phyloP scores from a whole-genome alignment of 192 early-diverging fungal species.

The Kickxella alabastrina region DNA sequence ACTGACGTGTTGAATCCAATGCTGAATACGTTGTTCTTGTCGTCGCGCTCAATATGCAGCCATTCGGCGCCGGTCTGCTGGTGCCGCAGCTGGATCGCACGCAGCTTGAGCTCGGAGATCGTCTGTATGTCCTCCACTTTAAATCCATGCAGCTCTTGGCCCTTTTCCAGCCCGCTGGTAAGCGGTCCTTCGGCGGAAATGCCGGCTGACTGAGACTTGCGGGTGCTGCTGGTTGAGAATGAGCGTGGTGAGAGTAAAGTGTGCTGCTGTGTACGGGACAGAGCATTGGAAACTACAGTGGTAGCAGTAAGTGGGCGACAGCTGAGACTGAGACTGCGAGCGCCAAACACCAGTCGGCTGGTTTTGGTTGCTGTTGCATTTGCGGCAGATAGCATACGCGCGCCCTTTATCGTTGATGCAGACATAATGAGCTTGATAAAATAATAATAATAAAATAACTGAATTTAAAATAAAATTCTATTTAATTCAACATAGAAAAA shows the following conservation, averaged over 20 bases:
- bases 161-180: constrained; percentile 3
- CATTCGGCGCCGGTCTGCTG: constrained; percentile 77
- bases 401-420: constrained; percentile 13
- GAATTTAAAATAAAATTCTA: too few relatives aligned
- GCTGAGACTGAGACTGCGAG: too few relatives aligned
- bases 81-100: constrained; percentile 72
- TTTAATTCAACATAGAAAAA: too few relatives aligned
- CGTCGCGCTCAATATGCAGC: constrained; percentile 81
- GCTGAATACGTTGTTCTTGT: constrained; percentile 92
- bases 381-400: constrained; percentile 20
- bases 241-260: not conserved
- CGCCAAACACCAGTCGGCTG: too few relatives aligned
- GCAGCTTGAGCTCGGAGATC: constrained; percentile 75
- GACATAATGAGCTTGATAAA: too few relatives aligned
- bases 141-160: constrained; percentile 40
- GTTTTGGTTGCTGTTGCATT: not conserved
- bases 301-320: not conserved
- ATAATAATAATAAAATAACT: too few relatives aligned
- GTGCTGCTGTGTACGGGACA: not conserved
- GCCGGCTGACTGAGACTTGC: not conserved
- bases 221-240: not conserved
- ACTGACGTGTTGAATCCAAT: constrained; percentile 87
- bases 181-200: not conserved
- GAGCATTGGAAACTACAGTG: not conserved
- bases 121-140: constrained; percentile 48